phyloP scores from a whole-genome alignment of 108 stramenopile species.

The Skeletonema grethae region DNA sequence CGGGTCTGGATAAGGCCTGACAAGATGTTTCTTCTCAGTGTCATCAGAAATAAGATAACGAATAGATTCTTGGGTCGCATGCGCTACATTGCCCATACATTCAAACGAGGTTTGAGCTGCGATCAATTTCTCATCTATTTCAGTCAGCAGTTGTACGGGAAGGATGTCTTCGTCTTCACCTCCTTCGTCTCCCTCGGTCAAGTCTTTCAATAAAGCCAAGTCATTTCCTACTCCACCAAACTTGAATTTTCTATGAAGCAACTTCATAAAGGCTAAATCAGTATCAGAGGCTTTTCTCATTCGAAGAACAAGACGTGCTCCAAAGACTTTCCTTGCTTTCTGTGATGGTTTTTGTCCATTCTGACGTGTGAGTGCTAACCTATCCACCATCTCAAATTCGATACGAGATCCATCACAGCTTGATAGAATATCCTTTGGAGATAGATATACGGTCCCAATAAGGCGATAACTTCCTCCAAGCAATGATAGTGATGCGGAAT shows the following conservation, averaged over 20 bases:
- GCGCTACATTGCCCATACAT: constrained; percentile 37
- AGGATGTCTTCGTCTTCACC: constrained; percentile 3
- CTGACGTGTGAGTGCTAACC: constrained; percentile 17
- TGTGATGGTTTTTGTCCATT: not conserved
- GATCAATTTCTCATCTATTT: constrained; percentile 55
- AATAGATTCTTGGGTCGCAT: constrained; percentile 28
- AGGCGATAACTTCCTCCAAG: constrained; percentile 27
- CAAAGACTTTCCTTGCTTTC: not conserved
- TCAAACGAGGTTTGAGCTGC: constrained; percentile 38
- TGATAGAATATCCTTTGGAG: constrained; percentile 46
- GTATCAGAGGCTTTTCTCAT: constrained; percentile 60
- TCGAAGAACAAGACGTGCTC: constrained; percentile 61
- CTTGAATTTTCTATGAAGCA: constrained; percentile 2
- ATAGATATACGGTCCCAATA: constrained; percentile 52
- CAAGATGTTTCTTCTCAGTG: constrained; percentile 18
- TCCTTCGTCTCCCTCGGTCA: constrained; percentile 4
- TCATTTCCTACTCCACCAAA: constrained; percentile 13
- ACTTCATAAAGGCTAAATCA: constrained; percentile 50
- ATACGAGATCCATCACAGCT: constrained; percentile 60
- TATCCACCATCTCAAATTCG: constrained; percentile 54
- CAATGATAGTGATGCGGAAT: not conserved
- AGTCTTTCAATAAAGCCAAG: not conserved
- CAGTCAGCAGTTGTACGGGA: constrained; percentile 51
- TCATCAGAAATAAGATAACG: constrained; percentile 33
- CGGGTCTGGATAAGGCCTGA: constrained; percentile 79